Base-by-base conservation (phyloP, 2,329 filamentous ascomycete genomes). In the Stachybotrys chartarum region DNA sequence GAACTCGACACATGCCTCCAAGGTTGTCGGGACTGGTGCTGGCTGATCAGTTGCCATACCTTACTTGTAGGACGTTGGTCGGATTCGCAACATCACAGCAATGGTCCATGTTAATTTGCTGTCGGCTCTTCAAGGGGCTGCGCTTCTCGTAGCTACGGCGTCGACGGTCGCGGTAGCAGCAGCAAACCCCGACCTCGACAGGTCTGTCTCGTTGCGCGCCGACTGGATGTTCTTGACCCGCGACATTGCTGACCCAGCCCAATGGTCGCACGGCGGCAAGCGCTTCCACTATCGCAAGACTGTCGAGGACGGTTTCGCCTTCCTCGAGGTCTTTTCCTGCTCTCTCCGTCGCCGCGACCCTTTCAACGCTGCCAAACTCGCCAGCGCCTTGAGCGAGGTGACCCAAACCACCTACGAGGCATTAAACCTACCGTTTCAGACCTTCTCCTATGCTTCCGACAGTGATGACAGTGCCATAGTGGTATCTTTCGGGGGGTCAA, bases 211-310 rank as follows among this genome's bases (percentile, higher is more conserved):
- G 24, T 32, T 55, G 48, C 53, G 53, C 35, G 47, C 47, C 16
- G 53, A 55, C 53, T 55, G 53, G 53, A 55, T 55, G 53, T 55
- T 24, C 48, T 48, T 55, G 31, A 55, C 53, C 32, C 48, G 53
- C 53, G 53, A 55, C 53, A 51, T 55, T 46, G 47, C 53, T 46
- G 53, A 55, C 7, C 53, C 48, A 30, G 47, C 53, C 32, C 53
- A 55, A 48, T 55, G 53, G 53, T 55, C 53, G 18, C 53, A 55
- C 48, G 53, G 31, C 48, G 47, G 53, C 53, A 55, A 46, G 47
- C 53, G 53, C 47, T 51, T 55, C 47, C 53, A 55, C 48, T 55
- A 55, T 17, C 53, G 53, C 30, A 55, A 55, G 48, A 55, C 53
- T 14, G 53, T 55, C 32, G 53, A 55, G 47, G 53, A 51, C 35